A percentile compares a stretch with the other conserved stretches of the same genome.
Evolutionary conservation across 1,284 basidiomycete genomes (phyloP).

Genomic region (Papiliotrema nemorosa): DNA sequence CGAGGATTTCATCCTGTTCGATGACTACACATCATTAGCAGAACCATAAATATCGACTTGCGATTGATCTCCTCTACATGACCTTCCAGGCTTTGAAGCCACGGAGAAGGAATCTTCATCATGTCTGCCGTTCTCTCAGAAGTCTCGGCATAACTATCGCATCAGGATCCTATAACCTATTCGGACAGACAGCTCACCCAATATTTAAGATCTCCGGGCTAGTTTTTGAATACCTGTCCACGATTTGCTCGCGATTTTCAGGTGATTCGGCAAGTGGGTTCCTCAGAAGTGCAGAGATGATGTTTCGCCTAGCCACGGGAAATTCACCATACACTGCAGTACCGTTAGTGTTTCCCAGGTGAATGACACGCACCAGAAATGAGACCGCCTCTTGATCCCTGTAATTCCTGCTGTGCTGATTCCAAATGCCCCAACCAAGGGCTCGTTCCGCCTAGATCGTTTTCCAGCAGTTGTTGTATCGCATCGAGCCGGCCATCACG

Average conservation of each 20-base stretch:
- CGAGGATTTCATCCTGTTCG: slow-evolving; percentile 6
- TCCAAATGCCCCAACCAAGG: slow-evolving; percentile 28
- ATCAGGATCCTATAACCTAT: no score
- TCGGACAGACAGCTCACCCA: background rate
- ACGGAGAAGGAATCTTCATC: slow-evolving; percentile 27
- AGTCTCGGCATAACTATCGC: background rate
- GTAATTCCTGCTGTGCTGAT: slow-evolving; percentile 13
- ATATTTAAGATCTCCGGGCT: background rate
- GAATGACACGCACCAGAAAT: slow-evolving; percentile 30
- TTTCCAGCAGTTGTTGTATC: slow-evolving; percentile 18
- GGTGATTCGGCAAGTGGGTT: slow-evolving; percentile 20
- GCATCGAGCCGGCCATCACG: slow-evolving; percentile 20
- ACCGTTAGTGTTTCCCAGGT: background rate
- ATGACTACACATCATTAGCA: background rate
- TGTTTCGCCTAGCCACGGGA: slow-evolving; percentile 27
- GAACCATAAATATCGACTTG: slow-evolving; percentile 3
- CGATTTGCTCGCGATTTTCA: background rate
- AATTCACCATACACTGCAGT: slow-evolving; percentile 39
- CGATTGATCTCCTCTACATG: slow-evolving; percentile 33
- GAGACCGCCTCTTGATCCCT: slow-evolving; percentile 5
- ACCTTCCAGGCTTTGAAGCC: slow-evolving; percentile 25
- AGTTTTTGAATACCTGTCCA: background rate
- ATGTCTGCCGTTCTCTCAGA: slow-evolving; percentile 10
- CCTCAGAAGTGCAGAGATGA: slow-evolving; percentile 42
- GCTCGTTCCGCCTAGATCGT: slow-evolving; percentile 37